Evolutionary conservation across 2,329 filamentous ascomycete species (phyloP).

Genomic region (Alternaria panax): DNA sequence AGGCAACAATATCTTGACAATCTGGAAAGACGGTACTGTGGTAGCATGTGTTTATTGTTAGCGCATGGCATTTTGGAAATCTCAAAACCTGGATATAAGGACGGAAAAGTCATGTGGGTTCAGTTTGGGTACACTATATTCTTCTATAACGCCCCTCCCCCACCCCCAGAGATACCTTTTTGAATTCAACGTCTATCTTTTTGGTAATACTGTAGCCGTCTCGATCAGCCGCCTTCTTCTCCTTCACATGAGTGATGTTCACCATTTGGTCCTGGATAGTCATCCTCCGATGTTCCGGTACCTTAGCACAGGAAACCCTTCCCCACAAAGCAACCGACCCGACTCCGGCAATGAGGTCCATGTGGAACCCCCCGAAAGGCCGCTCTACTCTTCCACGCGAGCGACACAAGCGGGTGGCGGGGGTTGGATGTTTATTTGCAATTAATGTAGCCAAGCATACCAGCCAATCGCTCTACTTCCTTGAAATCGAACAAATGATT

Average conservation of each 20-base stretch:
- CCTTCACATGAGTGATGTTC: constrained; percentile 2
- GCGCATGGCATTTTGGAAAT: constrained; percentile 13
- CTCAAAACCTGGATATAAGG: constrained; percentile 19
- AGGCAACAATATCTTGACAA: constrained; percentile 9
- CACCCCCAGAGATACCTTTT: constrained; percentile 32
- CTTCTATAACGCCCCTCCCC: constrained; percentile 20
- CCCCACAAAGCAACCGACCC: constrained; percentile 23
- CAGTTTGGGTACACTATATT: constrained; percentile 18
- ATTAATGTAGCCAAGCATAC: neutral
- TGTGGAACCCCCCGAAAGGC: constrained; percentile 1
- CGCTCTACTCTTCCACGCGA: constrained; percentile 3
- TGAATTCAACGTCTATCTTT: constrained; percentile 18
- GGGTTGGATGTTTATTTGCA: neutral
- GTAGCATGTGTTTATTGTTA: constrained; percentile 19
- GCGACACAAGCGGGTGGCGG: constrained; percentile 1
- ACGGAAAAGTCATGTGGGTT: constrained; percentile 25
- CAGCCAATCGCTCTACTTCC: constrained; percentile 10
- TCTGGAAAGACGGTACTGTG: constrained; percentile 7
- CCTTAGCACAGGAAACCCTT: constrained; percentile 7
- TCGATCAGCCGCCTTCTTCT: neutral
- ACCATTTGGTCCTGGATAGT: neutral
- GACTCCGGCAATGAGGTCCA: constrained; percentile 18
- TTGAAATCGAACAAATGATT: neutral
- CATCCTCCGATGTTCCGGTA: neutral
- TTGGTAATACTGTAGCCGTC: neutral